Evolutionary conservation across 164 flowering plant species (phyloP).

Genomic region (Platanus orientalis): DNA sequence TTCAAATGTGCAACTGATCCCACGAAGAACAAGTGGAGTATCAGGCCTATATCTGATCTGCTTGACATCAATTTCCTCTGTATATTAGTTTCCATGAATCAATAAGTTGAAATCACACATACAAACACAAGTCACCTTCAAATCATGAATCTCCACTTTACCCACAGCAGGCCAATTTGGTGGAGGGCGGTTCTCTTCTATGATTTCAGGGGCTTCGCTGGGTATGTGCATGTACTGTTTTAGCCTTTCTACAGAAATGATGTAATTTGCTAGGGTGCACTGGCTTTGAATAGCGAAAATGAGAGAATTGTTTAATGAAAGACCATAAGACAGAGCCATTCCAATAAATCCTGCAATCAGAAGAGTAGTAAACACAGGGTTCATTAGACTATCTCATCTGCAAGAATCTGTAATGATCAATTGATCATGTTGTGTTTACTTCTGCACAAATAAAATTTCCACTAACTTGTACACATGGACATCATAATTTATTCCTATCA

Average conservation of each 20-base stretch:
- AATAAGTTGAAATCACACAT: not conserved
- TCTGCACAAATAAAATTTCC: not conserved
- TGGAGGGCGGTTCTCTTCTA: conserved; percentile 38
- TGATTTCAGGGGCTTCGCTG: no score
- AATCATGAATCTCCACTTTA: conserved; percentile 46
- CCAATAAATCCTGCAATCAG: conserved; percentile 58
- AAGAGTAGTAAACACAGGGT: not conserved
- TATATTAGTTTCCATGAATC: not conserved
- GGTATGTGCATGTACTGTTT: conserved; percentile 67
- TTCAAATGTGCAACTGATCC: conserved; percentile 59
- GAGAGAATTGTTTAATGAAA: conserved; percentile 53
- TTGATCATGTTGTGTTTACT: conserved; percentile 8
- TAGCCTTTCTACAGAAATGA: conserved; percentile 69
- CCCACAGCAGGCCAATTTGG: conserved; percentile 56
- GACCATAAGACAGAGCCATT: conserved; percentile 78
- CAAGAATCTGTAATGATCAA: not conserved
- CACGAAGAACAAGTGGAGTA: conserved; percentile 64
- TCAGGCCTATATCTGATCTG: conserved; percentile 68
- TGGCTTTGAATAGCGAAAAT: conserved; percentile 44
- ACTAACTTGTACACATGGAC: no score
- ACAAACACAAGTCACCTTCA: conserved; percentile 30
- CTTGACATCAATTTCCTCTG: conserved; percentile 2
- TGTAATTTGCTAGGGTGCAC: conserved; percentile 50
- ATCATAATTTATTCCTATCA: no score
- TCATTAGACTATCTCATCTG: not conserved